Percentiles rank a stretch among this genome's conserved stretches.
These are phyloP conservation scores for Aspergillus haitiensis DNA, from an alignment of 495 filamentous ascomycete genomes.

Conservation along the genomic window DNA sequence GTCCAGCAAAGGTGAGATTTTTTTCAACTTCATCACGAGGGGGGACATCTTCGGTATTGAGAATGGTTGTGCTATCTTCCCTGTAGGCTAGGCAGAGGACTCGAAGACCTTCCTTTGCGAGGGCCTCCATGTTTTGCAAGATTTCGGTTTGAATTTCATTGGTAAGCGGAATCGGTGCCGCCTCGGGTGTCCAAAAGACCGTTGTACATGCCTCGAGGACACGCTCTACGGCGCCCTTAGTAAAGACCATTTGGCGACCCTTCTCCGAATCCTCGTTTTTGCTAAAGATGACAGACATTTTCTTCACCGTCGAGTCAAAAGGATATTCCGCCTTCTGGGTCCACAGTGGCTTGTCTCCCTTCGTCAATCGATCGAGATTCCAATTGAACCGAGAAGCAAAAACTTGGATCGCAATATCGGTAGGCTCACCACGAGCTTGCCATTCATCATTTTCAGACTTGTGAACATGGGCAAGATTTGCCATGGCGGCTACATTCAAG, in stretches of 20 bases:
- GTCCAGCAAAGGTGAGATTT: constrained; percentile 61
- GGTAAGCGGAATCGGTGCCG: constrained; percentile 39
- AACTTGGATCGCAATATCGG: constrained; percentile 70
- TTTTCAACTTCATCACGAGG: constrained; percentile 60
- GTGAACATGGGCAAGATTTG: constrained; percentile 63
- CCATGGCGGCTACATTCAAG: constrained; percentile 61
- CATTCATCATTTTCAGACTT: constrained; percentile 50
- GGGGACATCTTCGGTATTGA: constrained; percentile 39
- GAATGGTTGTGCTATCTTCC: constrained; percentile 28
- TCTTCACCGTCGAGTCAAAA: constrained; percentile 69
- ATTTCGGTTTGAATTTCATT: constrained; percentile 50
- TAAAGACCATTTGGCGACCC: constrained; percentile 54
- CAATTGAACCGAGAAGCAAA: constrained; percentile 63
- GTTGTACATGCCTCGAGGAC: constrained; percentile 67
- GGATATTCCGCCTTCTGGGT: constrained; percentile 60
- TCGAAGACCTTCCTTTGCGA: constrained; percentile 64
- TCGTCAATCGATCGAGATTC: constrained; percentile 53
- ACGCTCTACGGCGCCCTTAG: constrained; percentile 80
- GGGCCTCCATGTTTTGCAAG: constrained; percentile 62
- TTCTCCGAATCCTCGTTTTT: constrained; percentile 31
- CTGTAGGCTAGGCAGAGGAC: constrained; percentile 62
- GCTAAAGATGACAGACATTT: constrained; percentile 65
- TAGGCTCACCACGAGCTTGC: constrained; percentile 66
- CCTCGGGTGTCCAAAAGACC: constrained; percentile 44
- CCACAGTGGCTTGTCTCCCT: constrained; percentile 56